Conservation (phyloP, 2,329 filamentous ascomycete genomes). For the Sclerotiophoma versabilis region DNA sequence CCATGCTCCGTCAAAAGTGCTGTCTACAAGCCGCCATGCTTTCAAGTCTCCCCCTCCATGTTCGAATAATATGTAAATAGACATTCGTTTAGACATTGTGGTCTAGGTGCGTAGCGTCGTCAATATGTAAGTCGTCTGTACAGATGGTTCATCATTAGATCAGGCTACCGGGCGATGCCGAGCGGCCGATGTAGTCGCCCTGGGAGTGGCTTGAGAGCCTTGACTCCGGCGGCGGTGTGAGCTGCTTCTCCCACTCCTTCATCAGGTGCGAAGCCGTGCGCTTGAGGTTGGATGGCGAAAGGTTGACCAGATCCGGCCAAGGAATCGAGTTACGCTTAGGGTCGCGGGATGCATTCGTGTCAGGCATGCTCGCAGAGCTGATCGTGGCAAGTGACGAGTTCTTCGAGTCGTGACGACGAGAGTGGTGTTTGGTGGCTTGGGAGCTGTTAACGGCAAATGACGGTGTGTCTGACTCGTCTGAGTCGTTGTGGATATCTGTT, state of each 20-base stretch:
- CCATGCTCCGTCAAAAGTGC: conserved; percentile 3
- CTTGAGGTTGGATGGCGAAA: conserved; percentile 79
- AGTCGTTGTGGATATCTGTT: conserved; percentile 50
- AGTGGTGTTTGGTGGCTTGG: conserved; percentile 61
- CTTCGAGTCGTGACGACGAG: conserved; percentile 49
- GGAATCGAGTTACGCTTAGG: conserved; percentile 56
- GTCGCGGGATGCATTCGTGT: conserved; percentile 35
- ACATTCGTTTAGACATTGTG: conserved; percentile 34
- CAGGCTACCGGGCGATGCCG: conserved; percentile 31
- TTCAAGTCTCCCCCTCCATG: conserved; percentile 15
- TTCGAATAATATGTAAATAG: conserved; percentile 27
- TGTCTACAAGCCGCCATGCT: conserved; percentile 32
- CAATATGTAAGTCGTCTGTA: conserved; percentile 24
- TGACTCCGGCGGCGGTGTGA: conserved; percentile 60
- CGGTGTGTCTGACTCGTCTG: conserved; percentile 59
- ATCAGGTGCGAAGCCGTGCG: conserved; percentile 84
- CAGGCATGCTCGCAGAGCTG: conserved; percentile 37
- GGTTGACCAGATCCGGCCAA: conserved; percentile 74
- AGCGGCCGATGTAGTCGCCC: conserved; percentile 47
- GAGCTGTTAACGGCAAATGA: conserved; percentile 59
- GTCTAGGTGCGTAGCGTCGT: conserved; percentile 43
- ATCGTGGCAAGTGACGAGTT: conserved; percentile 44
- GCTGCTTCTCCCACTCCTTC: conserved; percentile 87
- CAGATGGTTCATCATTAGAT: conserved; percentile 33
- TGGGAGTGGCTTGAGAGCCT: conserved; percentile 39